Evolutionary conservation across 306 rosid species (phyloP).

Genomic region (Mimosa pudica): DNA sequence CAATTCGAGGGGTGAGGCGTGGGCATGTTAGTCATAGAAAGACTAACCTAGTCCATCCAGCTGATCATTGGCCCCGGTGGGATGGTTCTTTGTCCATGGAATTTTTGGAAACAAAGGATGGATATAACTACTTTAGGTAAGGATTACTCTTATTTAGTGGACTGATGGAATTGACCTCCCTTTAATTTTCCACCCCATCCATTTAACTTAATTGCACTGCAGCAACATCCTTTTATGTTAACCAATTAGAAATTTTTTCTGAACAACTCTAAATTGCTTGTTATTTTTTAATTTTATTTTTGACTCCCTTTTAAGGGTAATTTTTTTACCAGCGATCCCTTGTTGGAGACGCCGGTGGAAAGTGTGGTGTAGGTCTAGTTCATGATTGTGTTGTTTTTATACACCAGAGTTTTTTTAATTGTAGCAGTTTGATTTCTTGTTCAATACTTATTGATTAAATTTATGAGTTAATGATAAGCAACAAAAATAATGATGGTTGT

Average conservation of each 20-base stretch:
- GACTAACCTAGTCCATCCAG: slow-evolving; percentile 79
- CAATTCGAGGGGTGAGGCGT: slow-evolving; percentile 76
- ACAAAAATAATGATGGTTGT: slow-evolving; percentile 5
- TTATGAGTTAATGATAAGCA: slow-evolving; percentile 3
- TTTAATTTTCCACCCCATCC: background rate
- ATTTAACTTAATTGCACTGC: background rate
- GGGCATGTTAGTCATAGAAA: slow-evolving; percentile 61
- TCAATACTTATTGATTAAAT: slow-evolving; percentile 10
- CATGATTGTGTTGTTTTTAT: slow-evolving; percentile 10
- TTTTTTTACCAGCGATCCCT: background rate
- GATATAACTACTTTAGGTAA: slow-evolving; percentile 75
- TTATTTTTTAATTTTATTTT: slow-evolving; percentile 4
- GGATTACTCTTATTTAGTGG: slow-evolving; percentile 21
- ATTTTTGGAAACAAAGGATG: slow-evolving; percentile 61
- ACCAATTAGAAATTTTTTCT: background rate
- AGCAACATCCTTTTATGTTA: slow-evolving; percentile 7
- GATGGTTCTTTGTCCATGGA: slow-evolving; percentile 91
- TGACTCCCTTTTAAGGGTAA: background rate
- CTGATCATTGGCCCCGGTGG: slow-evolving; percentile 85
- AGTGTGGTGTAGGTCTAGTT: background rate
- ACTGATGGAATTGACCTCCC: background rate
- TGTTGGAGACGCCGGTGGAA: background rate
- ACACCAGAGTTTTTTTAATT: slow-evolving; percentile 21
- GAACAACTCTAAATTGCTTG: background rate
- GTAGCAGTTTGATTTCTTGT: slow-evolving; percentile 20